Percentiles rank a stretch among this genome's conserved stretches.
These are phyloP conservation scores for Dactylonectria macrodidyma DNA, from an alignment of 2,329 filamentous ascomycete species.

Conservation along the genomic window DNA sequence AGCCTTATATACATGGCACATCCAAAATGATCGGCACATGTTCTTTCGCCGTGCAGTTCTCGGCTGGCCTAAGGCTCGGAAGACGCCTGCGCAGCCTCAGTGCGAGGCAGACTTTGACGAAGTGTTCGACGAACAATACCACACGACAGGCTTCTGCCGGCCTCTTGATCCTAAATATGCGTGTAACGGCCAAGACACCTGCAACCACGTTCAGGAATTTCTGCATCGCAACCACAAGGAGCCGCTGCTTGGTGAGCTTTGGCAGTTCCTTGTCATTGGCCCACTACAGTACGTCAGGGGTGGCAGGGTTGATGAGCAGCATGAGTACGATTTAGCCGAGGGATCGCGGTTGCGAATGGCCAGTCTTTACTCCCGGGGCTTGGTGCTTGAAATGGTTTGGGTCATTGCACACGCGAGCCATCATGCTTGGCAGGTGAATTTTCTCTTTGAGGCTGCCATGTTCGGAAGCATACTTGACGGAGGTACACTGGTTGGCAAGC, in stretches of 20 bases:
- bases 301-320: conserved; percentile 33
- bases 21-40: conserved; percentile 52
- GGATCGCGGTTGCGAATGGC: conserved; percentile 41
- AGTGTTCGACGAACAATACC: conserved; percentile 48
- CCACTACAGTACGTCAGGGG: conserved; percentile 36
- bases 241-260: conserved; percentile 38
- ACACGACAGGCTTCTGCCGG: conserved; percentile 47
- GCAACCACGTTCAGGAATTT: conserved; percentile 33
- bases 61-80: conserved; percentile 49
- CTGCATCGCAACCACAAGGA: conserved; percentile 21
- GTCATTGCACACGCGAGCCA: conserved; percentile 43
- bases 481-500: conserved; percentile 47
- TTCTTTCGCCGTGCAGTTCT: conserved; percentile 50
- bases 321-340: conserved; percentile 30
- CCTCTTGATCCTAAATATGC: conserved; percentile 33
- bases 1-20: conserved; percentile 51
- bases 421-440: conserved; percentile 51
- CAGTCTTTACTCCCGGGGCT: conserved; percentile 40
- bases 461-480: conserved; percentile 52
- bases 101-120: conserved; percentile 51
- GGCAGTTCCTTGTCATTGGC: conserved; percentile 37
- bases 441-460: conserved; percentile 52
- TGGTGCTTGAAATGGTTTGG: conserved; percentile 44
- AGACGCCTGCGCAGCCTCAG: conserved; percentile 42
- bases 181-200: conserved; percentile 39